These are phyloP conservation scores for Cercospora canescens DNA, from an alignment of 2,329 filamentous ascomycete genomes.

Conservation along the genomic window DNA sequence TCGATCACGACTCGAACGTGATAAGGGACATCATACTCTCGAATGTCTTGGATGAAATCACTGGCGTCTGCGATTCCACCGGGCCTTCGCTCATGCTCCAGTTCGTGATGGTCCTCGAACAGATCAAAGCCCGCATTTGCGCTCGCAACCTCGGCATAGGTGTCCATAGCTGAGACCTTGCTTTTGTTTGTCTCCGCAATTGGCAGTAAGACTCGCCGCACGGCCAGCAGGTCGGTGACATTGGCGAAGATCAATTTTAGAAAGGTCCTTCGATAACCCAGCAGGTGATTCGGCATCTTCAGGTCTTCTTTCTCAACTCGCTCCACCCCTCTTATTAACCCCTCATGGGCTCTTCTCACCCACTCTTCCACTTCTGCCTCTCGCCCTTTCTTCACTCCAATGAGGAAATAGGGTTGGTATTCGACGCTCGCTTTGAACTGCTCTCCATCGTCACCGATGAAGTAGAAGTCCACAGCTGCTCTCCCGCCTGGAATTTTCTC, in stretches of 20 bases:
- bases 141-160: conserved; percentile 94
- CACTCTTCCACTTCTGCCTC: conserved; percentile 97
- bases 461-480: conserved; percentile 94
- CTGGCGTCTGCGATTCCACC: conserved; percentile 80
- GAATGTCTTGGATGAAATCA: conserved; percentile 97
- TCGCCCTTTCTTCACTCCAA: conserved; percentile 82
- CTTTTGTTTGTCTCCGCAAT: conserved; percentile 96
- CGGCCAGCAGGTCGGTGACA: conserved; percentile 80
- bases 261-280: conserved; percentile 87
- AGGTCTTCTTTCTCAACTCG: conserved; percentile 90
- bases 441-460: conserved; percentile 82
- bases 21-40: conserved; percentile 99
- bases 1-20: conserved; percentile 99
- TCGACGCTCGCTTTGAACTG: conserved; percentile 96
- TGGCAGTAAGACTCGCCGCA: conserved; percentile 79
- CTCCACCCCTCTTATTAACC: conserved; percentile 75
- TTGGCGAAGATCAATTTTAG: conserved; percentile 86
- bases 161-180: conserved; percentile 94
- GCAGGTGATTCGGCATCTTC: conserved; percentile 76
- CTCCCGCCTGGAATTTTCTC: conserved; percentile 79
- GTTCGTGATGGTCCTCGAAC: conserved; percentile 73
- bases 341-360: conserved; percentile 76
- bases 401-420: conserved; percentile 94
- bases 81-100: conserved; percentile 72
- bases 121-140: conserved; percentile 85